Base-by-base conservation (phyloP, 352 stramenopile species). In the Pythium rhizo-oryzae region DNA sequence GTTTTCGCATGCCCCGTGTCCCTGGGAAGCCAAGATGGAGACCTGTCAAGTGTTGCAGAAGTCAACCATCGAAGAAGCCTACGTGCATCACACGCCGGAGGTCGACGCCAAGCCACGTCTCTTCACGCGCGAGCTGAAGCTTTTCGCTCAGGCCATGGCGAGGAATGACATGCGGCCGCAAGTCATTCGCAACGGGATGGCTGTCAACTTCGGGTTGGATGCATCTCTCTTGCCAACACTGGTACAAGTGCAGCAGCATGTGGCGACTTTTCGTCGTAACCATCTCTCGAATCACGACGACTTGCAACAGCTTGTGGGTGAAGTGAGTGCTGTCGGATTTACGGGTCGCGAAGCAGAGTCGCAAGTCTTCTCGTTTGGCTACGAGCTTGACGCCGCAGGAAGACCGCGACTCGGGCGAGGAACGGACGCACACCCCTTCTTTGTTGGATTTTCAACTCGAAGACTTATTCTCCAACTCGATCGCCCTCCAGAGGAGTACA, bases 301-400 rank as follows among this genome's bases (percentile, higher is more conserved):
- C 6, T 37, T 62, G 9, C 7, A 52, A 21, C 12, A 51, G 19
- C 7, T 65, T 21, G 35, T 65, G 3, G 59, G 53, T 9, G 49
- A 65, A 18, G 19, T 65, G n/a, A 30, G 3, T 9, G 8, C 46
- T 4, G 30, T 58, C 30, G 21, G 28, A 12, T 58, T 39, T 21
- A 65, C 59, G 15, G 59, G 59, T 7, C 18, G 25, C 18, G 59
- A 65, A 13, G 23, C 1, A 8, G 28, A 41, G 6, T 16, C n/a
- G 11, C 46, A 65, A 54, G 30, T 50, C 11, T 67, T 54, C 35
- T 18, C 51, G 2, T 67, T 59, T 44, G 60, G 60, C n/a, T 67
- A 53, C 23, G 51, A 43, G 1, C 6, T 23, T 1, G 23, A 59
- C n/a, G 21, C 49, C 3, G 25, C 25, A 44, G 30, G 30, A n/a